Base-by-base conservation (phyloP, 345 rosid genomes). In the Pistacia integerrima region DNA sequence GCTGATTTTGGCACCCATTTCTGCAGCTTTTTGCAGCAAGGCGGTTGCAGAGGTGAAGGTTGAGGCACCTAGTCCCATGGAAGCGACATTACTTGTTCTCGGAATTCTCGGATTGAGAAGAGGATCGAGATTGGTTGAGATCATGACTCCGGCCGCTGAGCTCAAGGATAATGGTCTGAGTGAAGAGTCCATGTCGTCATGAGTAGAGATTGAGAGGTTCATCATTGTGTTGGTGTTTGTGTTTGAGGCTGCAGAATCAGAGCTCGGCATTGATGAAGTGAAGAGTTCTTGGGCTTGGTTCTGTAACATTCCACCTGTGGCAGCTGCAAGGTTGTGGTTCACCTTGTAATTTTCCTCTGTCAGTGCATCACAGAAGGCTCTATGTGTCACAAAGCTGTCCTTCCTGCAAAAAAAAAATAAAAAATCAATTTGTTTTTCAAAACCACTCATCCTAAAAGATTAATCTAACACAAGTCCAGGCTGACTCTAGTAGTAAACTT, bases 291-390 rank as follows among this genome's bases (percentile, higher is more conserved):
- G 83, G 2, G 68, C 70, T 69, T 83, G 87, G 79, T 62, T 83
- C 61, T 79, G 83, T 20, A 73, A 41, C 68, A 79, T 70, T 64
- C 82, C 85, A 64, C 76, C 84, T 0, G 69, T 14, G 35, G 72
- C 64, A 28, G 72, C 64, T 2, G 71, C 61, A 17, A 77, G 72
- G 48, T 84, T 84, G 78, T 75, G 86, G 72, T 76, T 85, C 69
- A 72, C 77, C 62, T 60, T 82, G 82, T 82, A 64, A 67, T 78
- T 90, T 73, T 88, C 88, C 75, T 85, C 89, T 10, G 91, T 84
- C 62, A 88, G 12, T 61, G 91, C 90, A 74, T 88, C 90, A 44
- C 93, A 86, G 78, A 88, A 88, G 59, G 93, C 90, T 82, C 88
- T 83, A 64, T 85, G 93, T 4, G 88, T 87, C 18, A 87, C 90